phyloP scores from a whole-genome alignment of 1,284 basidiomycete species.

The Trichosporon inkin region DNA sequence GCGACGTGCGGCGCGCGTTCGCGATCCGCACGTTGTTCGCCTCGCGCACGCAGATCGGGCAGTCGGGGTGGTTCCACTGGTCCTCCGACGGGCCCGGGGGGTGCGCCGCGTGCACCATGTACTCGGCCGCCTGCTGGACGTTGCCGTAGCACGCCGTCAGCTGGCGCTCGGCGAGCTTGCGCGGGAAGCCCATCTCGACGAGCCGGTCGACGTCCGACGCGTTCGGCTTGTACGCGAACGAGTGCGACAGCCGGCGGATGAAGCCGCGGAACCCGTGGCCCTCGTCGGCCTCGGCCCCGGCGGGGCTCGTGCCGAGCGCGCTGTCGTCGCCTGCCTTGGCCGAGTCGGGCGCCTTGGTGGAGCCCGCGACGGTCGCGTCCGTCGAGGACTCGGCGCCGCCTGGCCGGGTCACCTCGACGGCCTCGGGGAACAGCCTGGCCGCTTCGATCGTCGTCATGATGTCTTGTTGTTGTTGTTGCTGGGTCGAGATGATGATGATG shows the following conservation, averaged over 20 bases:
- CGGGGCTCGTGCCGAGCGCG: not conserved
- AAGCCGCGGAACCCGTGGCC: conserved; percentile 12
- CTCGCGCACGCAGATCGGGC: conserved; percentile 23
- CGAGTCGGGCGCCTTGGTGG: no score
- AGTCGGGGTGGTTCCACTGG: conserved; percentile 39
- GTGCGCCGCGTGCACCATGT: conserved; percentile 21
- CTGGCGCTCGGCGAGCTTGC: conserved; percentile 14
- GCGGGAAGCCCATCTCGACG: conserved; percentile 21
- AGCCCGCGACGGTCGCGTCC: no score
- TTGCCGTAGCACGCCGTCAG: conserved; percentile 11
- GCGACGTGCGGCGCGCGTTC: conserved; percentile 12
- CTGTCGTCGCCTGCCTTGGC: not conserved
- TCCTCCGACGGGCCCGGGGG: conserved; percentile 40
- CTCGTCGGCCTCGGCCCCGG: not conserved
- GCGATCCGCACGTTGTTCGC: conserved; percentile 16
- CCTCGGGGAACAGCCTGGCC: not conserved
- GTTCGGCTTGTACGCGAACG: not conserved
- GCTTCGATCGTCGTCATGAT: conserved; percentile 4
- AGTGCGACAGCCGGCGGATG: conserved; percentile 16
- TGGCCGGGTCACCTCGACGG: no score
- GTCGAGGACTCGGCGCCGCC: no score
- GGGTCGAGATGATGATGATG: not conserved
- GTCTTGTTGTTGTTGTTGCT: not conserved
- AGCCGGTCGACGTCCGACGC: conserved; percentile 12
- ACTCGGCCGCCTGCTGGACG: conserved; percentile 16